These are phyloP conservation scores for Zangia roseola DNA, from an alignment of 768 basidiomycete species.

Conservation along the genomic window DNA sequence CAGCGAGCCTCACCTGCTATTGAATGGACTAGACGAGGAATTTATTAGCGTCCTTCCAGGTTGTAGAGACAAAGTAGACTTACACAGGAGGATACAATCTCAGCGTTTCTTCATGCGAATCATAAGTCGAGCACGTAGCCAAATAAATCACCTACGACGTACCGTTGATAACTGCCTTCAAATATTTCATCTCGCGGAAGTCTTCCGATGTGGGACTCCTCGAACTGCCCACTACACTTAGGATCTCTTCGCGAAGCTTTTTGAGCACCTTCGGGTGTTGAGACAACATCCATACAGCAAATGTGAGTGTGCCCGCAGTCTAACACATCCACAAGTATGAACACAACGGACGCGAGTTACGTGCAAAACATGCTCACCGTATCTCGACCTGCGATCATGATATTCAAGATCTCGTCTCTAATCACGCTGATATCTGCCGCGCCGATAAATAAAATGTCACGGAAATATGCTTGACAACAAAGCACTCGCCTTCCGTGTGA, in stretches of 20 bases:
- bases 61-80: not conserved
- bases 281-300: constrained; percentile 45
- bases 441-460: not conserved
- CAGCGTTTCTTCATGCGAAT: constrained; percentile 26
- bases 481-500: constrained; percentile 24
- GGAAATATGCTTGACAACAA: not conserved
- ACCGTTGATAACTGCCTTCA: constrained; percentile 40
- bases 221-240: constrained; percentile 25
- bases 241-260: constrained; percentile 33
- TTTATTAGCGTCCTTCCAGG: not conserved
- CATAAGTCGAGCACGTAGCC: not conserved
- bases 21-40: constrained; percentile 21
- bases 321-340: constrained; percentile 3
- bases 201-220: constrained; percentile 32
- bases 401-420: constrained; percentile 37
- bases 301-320: constrained; percentile 34
- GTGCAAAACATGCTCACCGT: constrained; percentile 21
- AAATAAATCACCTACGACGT: not conserved
- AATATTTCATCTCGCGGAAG: constrained; percentile 39
- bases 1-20: constrained; percentile 14
- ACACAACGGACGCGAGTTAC: not conserved
- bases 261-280: constrained; percentile 27
- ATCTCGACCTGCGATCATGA: constrained; percentile 37
- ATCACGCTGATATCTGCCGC: constrained; percentile 30
- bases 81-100: constrained; percentile 33